Evolutionary conservation across 2,329 filamentous ascomycete genomes (phyloP).

Genomic region (Curvularia sp.): DNA sequence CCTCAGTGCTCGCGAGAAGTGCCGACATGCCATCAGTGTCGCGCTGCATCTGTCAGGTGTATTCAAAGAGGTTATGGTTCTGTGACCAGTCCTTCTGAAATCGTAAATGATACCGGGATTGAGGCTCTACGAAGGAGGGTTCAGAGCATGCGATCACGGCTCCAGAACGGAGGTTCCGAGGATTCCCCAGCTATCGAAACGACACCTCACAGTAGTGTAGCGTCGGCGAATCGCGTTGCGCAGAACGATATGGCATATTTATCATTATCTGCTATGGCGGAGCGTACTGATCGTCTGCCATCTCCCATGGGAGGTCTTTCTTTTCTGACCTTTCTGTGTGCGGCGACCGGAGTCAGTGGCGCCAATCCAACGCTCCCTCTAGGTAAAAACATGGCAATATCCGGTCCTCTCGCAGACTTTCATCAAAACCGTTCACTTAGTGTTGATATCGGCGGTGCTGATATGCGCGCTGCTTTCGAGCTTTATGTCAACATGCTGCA

Average conservation of each 20-base stretch:
- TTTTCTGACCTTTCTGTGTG: not conserved
- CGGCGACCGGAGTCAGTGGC: not conserved
- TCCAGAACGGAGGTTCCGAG: not conserved
- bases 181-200: not conserved
- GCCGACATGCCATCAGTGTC: not conserved
- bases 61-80: not conserved
- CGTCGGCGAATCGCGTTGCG: not conserved
- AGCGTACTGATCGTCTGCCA: conserved; percentile 16
- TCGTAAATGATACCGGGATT: not conserved
- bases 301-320: conserved; percentile 3
- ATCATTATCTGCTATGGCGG: conserved; percentile 23
- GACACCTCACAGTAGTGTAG: not conserved
- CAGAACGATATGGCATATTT: not conserved
- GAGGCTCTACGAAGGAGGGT: not conserved
- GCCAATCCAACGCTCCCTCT: not conserved
- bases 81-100: not conserved
- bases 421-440: not conserved
- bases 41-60: not conserved
- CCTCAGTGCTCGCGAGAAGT: conserved; percentile 15
- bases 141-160: not conserved
- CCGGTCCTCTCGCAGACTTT: not conserved
- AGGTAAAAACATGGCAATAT: not conserved
- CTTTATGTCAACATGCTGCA: not conserved
- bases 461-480: not conserved
- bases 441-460: not conserved